phyloP scores from a whole-genome alignment of 1,284 basidiomycete genomes.

The Ustilago bromivora region DNA sequence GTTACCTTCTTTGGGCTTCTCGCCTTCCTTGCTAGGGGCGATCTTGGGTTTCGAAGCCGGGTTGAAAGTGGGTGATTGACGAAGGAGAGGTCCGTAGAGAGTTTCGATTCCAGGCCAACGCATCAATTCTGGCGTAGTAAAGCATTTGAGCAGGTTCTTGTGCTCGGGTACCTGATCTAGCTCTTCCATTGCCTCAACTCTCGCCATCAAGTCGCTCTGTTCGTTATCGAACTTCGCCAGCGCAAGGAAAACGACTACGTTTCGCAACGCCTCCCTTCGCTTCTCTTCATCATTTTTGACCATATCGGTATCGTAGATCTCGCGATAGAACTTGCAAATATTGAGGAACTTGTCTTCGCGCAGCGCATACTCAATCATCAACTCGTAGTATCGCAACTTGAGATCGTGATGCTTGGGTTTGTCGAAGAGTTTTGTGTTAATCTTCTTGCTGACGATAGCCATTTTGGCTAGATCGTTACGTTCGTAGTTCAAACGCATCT shows the following conservation, averaged over 20 bases:
- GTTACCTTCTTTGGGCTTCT: constrained; percentile 72
- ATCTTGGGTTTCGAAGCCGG: constrained; percentile 30
- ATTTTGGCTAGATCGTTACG: constrained; percentile 86
- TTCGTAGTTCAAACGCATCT: constrained; percentile 92
- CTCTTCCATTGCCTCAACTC: constrained; percentile 78
- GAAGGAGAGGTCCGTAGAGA: constrained; percentile 86
- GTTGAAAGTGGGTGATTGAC: constrained; percentile 84
- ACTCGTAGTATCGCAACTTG: constrained; percentile 93
- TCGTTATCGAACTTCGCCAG: constrained; percentile 95
- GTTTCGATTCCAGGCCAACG: constrained; percentile 96
- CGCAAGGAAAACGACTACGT: constrained; percentile 93
- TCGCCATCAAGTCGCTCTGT: constrained; percentile 94
- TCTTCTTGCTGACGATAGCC: constrained; percentile 89
- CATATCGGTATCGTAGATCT: constrained; percentile 93
- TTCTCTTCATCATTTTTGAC: constrained; percentile 77
- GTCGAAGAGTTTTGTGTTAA: constrained; percentile 87
- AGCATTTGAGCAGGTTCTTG: constrained; percentile 93
- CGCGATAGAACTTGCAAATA: constrained; percentile 93
- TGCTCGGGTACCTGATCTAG: constrained; percentile 85
- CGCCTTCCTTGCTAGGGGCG: constrained; percentile 4
- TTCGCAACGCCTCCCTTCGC: constrained; percentile 70
- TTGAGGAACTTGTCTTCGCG: constrained; percentile 88
- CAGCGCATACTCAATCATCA: constrained; percentile 94
- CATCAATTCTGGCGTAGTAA: constrained; percentile 95
- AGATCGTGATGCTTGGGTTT: constrained; percentile 89